These are phyloP conservation scores for Amphirosellinia nigrospora DNA, from an alignment of 495 filamentous ascomycete species.

Conservation along the genomic window DNA sequence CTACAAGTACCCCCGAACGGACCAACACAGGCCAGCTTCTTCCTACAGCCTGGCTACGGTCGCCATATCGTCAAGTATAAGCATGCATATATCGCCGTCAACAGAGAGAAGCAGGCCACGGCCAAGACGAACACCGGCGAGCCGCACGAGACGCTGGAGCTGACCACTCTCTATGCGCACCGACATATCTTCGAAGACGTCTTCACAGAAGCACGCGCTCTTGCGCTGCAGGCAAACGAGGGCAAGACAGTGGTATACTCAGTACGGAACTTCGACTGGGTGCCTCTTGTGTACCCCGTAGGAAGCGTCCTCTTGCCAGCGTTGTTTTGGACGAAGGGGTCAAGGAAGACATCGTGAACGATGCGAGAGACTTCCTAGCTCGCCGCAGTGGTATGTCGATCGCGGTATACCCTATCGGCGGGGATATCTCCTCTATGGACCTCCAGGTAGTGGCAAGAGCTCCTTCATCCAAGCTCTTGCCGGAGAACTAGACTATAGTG, in stretches of 20 bases:
- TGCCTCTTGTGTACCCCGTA: constrained; percentile 80
- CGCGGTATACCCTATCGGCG: constrained; percentile 93
- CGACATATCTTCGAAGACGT: constrained; percentile 85
- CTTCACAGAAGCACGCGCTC: constrained; percentile 80
- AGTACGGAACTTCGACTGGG: constrained; percentile 74
- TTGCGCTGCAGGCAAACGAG: constrained; percentile 77
- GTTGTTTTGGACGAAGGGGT: constrained; percentile 87
- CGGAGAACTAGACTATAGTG: constrained; percentile 89
- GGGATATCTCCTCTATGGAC: constrained; percentile 92
- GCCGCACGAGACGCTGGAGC: constrained; percentile 91
- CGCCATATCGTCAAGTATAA: constrained; percentile 84
- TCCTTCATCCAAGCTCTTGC: constrained; percentile 96
- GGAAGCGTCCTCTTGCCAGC: constrained; percentile 85
- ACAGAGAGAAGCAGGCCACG: constrained; percentile 78
- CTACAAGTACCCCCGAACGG: constrained; percentile 65
- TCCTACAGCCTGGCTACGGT: constrained; percentile 89
- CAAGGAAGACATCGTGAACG: constrained; percentile 81
- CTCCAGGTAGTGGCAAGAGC: constrained; percentile 93
- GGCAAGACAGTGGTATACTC: constrained; percentile 96
- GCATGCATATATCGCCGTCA: constrained; percentile 79
- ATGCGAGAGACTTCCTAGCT: constrained; percentile 82
- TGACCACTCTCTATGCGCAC: constrained; percentile 89
- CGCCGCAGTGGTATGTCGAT: constrained; percentile 90
- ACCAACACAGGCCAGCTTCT: constrained; percentile 78
- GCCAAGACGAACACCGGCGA: constrained; percentile 76